Percentiles rank a stretch among this genome's conserved stretches.
Conservation (phyloP, 768 basidiomycete species). For the Mycena floridula region DNA sequence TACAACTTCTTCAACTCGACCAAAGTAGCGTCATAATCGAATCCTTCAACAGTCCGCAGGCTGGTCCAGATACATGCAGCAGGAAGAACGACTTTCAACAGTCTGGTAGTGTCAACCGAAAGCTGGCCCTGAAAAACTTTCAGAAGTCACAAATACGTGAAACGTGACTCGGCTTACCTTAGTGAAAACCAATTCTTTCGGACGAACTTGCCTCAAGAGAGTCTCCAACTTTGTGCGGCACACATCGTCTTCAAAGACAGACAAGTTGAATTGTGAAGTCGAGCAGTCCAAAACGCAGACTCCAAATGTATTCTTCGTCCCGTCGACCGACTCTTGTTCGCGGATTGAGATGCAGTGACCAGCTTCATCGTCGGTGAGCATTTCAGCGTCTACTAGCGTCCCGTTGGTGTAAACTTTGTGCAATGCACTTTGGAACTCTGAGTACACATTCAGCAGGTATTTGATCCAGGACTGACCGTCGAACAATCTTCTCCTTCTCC, state of each 20-base stretch:
- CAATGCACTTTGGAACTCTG: conserved; percentile 53
- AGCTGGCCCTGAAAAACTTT: conserved; percentile 62
- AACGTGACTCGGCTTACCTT: conserved; percentile 48
- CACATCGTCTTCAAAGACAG: conserved; percentile 85
- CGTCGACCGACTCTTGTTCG: conserved; percentile 46
- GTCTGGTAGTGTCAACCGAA: conserved; percentile 72
- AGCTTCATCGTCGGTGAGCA: conserved; percentile 88
- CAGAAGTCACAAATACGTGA: not conserved
- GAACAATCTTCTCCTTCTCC: conserved; percentile 81
- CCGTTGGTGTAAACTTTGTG: conserved; percentile 97
- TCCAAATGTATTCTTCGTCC: conserved; percentile 60
- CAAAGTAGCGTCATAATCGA: conserved; percentile 65
- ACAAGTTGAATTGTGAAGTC: conserved; percentile 92
- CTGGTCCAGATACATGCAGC: conserved; percentile 84
- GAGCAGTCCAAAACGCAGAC: conserved; percentile 90
- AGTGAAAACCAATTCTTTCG: conserved; percentile 85
- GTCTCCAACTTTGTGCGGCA: conserved; percentile 93
- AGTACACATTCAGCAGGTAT: not conserved
- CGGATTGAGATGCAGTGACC: conserved; percentile 92
- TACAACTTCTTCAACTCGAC: conserved; percentile 65
- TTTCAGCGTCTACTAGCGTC: conserved; percentile 86
- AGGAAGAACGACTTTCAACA: conserved; percentile 78
- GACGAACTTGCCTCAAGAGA: conserved; percentile 81
- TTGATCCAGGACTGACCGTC: conserved; percentile 40
- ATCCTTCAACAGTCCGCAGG: conserved; percentile 78